Evolutionary conservation across 805 yeast genomes (phyloP).

Genomic region (Hanseniaspora mollemarum): DNA sequence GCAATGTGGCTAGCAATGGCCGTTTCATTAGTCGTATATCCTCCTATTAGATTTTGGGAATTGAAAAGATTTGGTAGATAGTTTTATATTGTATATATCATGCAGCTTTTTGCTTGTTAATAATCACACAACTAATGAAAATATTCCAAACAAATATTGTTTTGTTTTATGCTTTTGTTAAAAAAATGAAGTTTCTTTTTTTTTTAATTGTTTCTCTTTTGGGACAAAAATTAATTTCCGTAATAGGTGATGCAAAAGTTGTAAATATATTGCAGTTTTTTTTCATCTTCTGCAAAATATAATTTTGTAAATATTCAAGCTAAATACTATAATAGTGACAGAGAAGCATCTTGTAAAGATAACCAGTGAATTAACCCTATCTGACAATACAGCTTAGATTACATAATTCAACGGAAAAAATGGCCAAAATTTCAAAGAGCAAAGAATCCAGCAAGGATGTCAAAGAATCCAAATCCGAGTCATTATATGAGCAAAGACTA

Average conservation of each 20-base stretch:
- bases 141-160: no score
- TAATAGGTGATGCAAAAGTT: background rate
- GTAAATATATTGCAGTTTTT: background rate
- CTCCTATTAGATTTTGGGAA: constrained; percentile 55
- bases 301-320: no score
- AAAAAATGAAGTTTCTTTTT: background rate
- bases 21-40: constrained; percentile 53
- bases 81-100: background rate
- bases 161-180: no score
- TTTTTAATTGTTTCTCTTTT: background rate
- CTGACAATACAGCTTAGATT: background rate
- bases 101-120: background rate
- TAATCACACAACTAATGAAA: no score
- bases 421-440: constrained; percentile 14
- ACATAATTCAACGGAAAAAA: no score
- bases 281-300: no score
- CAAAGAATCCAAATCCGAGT: constrained; percentile 26
- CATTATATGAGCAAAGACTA: constrained; percentile 80
- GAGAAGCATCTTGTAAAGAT: no score
- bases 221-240: background rate
- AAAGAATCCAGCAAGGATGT: constrained; percentile 20
- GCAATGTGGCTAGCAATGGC: constrained; percentile 75
- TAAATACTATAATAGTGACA: background rate
- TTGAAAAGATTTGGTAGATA: constrained; percentile 43
- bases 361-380: background rate